Conservation (phyloP, 2,329 filamentous ascomycete species). For the Macrophomina phaseolina region DNA sequence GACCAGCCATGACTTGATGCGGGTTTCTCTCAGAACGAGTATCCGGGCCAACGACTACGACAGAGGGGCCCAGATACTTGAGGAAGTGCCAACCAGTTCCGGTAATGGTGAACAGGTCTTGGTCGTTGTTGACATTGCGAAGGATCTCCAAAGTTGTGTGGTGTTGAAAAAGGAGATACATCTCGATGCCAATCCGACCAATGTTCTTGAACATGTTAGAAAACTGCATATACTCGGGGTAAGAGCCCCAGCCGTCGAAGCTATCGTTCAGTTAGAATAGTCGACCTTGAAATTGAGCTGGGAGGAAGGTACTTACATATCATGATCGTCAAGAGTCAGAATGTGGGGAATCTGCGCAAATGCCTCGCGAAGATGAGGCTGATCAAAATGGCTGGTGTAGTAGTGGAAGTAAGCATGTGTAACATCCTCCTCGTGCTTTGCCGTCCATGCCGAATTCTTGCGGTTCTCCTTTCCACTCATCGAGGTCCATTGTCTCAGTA, state of each 20-base stretch:
- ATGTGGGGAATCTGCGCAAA: constrained; percentile 98
- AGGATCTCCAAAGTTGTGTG: constrained; percentile 95
- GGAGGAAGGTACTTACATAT: constrained; percentile 61
- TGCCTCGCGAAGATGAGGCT: constrained; percentile 90
- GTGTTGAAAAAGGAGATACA: constrained; percentile 98
- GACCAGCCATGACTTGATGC: constrained; percentile 90
- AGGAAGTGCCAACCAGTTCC: constrained; percentile 99
- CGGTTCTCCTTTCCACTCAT: constrained; percentile 93
- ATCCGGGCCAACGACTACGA: constrained; percentile 88
- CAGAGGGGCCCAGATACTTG: constrained; percentile 90
- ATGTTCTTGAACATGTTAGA: constrained; percentile 99
- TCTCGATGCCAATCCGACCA: constrained; percentile 90
- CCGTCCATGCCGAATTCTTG: constrained; percentile 89
- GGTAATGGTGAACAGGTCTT: constrained; percentile 94
- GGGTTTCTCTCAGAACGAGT: constrained; percentile 90
- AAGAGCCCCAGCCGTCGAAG: constrained; percentile 96
- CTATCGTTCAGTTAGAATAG: constrained; percentile 55
- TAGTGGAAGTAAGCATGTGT: constrained; percentile 98
- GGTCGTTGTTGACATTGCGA: constrained; percentile 83
- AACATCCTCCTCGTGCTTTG: constrained; percentile 93
- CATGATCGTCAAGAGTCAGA: constrained; percentile 92
- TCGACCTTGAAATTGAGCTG: constrained; percentile 28
- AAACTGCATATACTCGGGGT: constrained; percentile 97
- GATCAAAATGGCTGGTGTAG: constrained; percentile 97
- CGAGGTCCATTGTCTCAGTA: constrained; percentile 92